Conservation (phyloP, 2,329 filamentous ascomycete genomes). For the Aureobasidium sp. region DNA sequence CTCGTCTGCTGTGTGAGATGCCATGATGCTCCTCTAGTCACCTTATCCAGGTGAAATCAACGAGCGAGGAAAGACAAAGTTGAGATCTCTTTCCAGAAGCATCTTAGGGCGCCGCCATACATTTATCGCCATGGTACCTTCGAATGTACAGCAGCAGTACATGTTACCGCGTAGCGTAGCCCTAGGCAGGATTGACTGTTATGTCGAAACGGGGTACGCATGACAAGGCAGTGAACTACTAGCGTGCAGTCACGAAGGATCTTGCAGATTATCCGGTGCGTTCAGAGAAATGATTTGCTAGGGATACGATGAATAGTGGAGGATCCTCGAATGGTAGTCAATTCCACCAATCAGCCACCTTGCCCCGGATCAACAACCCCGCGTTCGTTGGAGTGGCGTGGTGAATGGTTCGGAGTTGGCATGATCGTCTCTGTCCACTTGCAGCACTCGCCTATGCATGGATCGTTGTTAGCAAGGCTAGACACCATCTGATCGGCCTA, state of each 20-base stretch:
- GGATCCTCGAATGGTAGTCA: not conserved
- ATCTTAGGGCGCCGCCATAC: not conserved
- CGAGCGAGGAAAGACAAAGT: not conserved
- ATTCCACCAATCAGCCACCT: constrained; percentile 5
- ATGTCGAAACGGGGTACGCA: not conserved
- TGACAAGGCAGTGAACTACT: not conserved
- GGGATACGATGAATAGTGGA: not conserved
- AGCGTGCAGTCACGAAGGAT: not conserved
- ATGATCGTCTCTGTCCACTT: not conserved
- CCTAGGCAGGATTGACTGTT: not conserved
- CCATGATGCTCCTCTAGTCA: not conserved
- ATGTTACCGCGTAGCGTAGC: not conserved
- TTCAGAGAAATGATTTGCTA: not conserved
- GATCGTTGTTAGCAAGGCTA: not conserved
- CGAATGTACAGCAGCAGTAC: not conserved
- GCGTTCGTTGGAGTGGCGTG: not conserved
- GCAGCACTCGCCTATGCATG: not conserved
- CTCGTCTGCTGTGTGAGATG: constrained; percentile 5
- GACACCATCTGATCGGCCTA: not conserved
- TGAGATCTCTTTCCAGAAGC: not conserved
- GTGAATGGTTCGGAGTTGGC: not conserved
- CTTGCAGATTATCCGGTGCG: not conserved
- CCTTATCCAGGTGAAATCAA: not conserved
- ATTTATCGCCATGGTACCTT: constrained; percentile 1
- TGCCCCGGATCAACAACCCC: not conserved